Conservation (phyloP, 495 filamentous ascomycete species). For the Penicillium crystallinum region DNA sequence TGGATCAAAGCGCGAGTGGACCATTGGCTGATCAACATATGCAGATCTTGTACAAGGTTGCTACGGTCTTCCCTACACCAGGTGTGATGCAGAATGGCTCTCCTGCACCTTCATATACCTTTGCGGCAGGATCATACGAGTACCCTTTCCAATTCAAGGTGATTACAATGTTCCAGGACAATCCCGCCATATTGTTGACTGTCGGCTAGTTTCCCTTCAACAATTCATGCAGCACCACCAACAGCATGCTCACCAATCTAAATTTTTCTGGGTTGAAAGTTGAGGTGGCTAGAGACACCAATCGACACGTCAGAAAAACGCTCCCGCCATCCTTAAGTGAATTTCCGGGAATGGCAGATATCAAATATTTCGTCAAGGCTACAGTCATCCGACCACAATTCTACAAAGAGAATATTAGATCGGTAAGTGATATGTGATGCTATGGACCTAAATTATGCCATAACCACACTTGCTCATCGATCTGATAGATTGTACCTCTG, state of each 20-base stretch:
- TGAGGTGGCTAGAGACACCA: constrained; percentile 51
- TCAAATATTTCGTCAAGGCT: constrained; percentile 88
- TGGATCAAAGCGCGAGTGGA: not conserved
- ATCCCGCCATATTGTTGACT: not conserved
- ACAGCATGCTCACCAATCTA: constrained; percentile 53
- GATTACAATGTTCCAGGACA: not conserved
- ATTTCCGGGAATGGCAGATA: constrained; percentile 77
- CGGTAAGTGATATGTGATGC: constrained; percentile 38
- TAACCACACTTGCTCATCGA: constrained; percentile 1
- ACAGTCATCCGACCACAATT: constrained; percentile 78
- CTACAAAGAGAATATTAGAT: constrained; percentile 79
- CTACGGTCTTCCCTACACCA: constrained; percentile 57
- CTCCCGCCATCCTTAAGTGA: constrained; percentile 82
- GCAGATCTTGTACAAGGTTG: constrained; percentile 63
- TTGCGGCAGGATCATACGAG: constrained; percentile 73
- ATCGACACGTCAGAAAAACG: constrained; percentile 73
- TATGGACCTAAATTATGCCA: not conserved
- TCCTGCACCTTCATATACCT: constrained; percentile 49
- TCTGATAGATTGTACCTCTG: constrained; percentile 50
- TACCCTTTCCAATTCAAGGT: constrained; percentile 91
- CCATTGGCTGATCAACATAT: constrained; percentile 8
- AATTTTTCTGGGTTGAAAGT: constrained; percentile 51
- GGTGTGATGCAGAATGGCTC: constrained; percentile 44
- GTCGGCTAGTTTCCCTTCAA: constrained; percentile 71
- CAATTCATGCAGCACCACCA: constrained; percentile 67